Base-by-base conservation (phyloP, 1,284 basidiomycete species). In the Papiliotrema fonsecae region DNA sequence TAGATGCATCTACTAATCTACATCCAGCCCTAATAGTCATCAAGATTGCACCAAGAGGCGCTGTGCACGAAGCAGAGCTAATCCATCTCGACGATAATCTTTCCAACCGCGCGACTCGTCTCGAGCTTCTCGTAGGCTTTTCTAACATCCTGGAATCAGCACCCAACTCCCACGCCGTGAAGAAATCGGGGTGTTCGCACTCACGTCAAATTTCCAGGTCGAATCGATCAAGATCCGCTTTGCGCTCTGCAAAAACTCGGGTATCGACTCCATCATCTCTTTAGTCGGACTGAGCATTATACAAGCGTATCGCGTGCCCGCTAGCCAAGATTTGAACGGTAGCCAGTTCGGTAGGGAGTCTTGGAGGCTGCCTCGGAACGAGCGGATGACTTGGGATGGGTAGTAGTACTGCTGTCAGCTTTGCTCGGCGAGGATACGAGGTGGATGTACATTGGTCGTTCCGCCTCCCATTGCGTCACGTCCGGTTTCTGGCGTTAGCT, bases 81-180 rank as follows among this genome's bases (percentile, higher is more conserved):
- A 16, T 31, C 30, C 13, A 68, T 49, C 14, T 66, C 49, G 2
- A 76, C 67, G 19, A 77, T 63, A 2, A 87, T 76, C 65, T 87
- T 87, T 1, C 85, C 86, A 14, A 73, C 78, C 2, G 82, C 81
- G 38, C 78, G 75, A 4, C 73, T 68, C 3, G 77, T 77, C 73
- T 80, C 74, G n/a, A 85, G 60, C 41, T 76, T 75, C 28, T 81
- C 79, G 55, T 83, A 87, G 3, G 83, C 85, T 52, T 79, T 72
- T 35, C 78, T 59, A 0, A 70, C 78, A 24, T 85, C 54, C 49
- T 61, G n/a, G 34, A 21, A 2, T 22, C 21, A 32, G 42, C 25
- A 45, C 36, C 47, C 14, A 35, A 25, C 14, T n/a, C 18, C 9
- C 24, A 14, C 21, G 28, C 18, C 18, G n/a, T 2, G n/a, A 14